Conservation (phyloP, 805 yeast genomes). For the Schwanniomyces pseudopolymorphus region DNA sequence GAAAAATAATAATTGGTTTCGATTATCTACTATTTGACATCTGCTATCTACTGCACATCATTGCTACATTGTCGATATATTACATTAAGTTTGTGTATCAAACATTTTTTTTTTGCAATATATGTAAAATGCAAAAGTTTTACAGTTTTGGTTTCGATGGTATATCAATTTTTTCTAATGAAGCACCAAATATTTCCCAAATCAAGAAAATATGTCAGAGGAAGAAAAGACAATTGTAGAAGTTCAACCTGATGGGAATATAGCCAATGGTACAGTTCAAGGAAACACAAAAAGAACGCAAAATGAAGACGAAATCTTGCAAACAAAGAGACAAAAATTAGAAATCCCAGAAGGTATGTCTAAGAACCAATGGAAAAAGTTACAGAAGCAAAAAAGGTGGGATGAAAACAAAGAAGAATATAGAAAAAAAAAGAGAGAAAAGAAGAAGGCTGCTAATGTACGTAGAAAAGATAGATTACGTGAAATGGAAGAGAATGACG, state of each 20-base stretch:
- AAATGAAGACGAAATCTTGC: not conserved
- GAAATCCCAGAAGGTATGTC: conserved; percentile 81
- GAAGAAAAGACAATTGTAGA: not conserved
- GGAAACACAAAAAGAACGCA: not conserved
- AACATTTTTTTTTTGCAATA: too few relatives aligned
- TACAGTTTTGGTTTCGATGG: not conserved
- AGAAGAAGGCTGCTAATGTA: conserved; percentile 41
- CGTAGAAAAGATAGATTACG: conserved; percentile 19
- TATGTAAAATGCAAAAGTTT: not conserved
- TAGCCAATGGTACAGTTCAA: not conserved
- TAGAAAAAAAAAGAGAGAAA: conserved; percentile 53
- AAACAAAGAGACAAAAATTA: conserved; percentile 7
- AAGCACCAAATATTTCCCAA: too few relatives aligned
- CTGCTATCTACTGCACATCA: too few relatives aligned
- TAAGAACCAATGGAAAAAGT: conserved; percentile 79
- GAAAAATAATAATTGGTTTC: too few relatives aligned
- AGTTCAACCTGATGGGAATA: not conserved
- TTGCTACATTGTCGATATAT: too few relatives aligned
- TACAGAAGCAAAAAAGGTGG: conserved; percentile 56
- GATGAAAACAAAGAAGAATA: conserved; percentile 66
- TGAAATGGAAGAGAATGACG: conserved; percentile 11
- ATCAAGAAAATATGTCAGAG: not conserved
- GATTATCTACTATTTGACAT: too few relatives aligned
- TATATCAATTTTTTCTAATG: too few relatives aligned
- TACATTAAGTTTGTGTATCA: not conserved